Conservation (phyloP, 2,329 filamentous ascomycete genomes). For the Myriosclerotinia curreyana region DNA sequence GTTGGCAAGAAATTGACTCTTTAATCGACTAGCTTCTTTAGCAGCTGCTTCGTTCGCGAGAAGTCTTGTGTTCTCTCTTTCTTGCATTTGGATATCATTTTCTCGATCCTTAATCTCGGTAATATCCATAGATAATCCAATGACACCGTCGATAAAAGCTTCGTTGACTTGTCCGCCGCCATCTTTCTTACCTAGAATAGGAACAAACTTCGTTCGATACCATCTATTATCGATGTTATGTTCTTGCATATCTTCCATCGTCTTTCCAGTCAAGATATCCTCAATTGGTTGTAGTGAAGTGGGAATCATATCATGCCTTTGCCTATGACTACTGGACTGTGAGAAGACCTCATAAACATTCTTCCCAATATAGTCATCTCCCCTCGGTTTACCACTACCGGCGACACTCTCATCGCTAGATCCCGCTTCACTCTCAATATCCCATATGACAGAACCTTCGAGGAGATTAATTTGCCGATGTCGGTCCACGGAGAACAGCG, state of each 20-base stretch:
- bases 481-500: conserved; percentile 69
- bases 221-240: conserved; percentile 53
- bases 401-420: conserved; percentile 41
- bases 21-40: conserved; percentile 76
- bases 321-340: conserved; percentile 24
- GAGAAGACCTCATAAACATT: conserved; percentile 65
- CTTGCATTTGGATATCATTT: conserved; percentile 59
- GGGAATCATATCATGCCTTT: conserved; percentile 35
- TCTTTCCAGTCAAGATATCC: conserved; percentile 60
- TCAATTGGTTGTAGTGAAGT: conserved; percentile 57
- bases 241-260: conserved; percentile 61
- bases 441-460: conserved; percentile 63
- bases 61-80: conserved; percentile 66
- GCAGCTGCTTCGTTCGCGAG: conserved; percentile 74
- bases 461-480: conserved; percentile 62
- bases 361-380: conserved; percentile 49
- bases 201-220: conserved; percentile 70
- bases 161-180: conserved; percentile 50
- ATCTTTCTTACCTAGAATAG: conserved; percentile 57
- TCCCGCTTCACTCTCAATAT: conserved; percentile 37
- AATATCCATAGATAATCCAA: conserved; percentile 77
- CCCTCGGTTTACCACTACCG: conserved; percentile 25
- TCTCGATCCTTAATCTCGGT: conserved; percentile 68
- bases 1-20: conserved; percentile 76
- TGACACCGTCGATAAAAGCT: conserved; percentile 64